Conservation (phyloP, 2,329 filamentous ascomycete genomes). For the Trichoderma aggressivum region DNA sequence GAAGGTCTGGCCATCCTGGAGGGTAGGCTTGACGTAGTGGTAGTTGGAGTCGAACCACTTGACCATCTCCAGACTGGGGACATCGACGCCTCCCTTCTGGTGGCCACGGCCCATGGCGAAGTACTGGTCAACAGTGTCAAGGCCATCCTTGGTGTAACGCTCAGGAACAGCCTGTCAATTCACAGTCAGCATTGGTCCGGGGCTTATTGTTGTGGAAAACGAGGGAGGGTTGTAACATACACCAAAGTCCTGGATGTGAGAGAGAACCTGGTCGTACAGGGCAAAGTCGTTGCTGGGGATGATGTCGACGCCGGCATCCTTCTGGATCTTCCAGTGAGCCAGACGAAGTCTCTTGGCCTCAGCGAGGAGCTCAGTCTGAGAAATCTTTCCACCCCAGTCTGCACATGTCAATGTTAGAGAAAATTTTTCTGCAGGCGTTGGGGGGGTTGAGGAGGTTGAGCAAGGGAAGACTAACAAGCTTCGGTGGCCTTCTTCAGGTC, state of each 20-base stretch:
- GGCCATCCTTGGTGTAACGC: constrained; percentile 86
- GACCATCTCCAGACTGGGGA: constrained; percentile 96
- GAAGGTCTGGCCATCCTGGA: constrained; percentile 96
- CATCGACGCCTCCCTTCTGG: constrained; percentile 91
- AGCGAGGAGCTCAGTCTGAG: constrained; percentile 80
- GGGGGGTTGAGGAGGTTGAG: constrained; percentile 23
- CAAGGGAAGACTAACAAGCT: constrained; percentile 60
- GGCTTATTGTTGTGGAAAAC: neutral
- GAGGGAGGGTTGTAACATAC: constrained; percentile 52
- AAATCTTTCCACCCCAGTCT: constrained; percentile 90
- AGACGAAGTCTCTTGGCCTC: constrained; percentile 97
- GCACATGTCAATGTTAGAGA: constrained; percentile 24
- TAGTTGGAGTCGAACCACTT: constrained; percentile 99
- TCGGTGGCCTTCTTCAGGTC: constrained; percentile 99
- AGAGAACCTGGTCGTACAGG: constrained; percentile 95
- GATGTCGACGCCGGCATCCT: constrained; percentile 94
- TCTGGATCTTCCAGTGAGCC: constrained; percentile 99
- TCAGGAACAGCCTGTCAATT: constrained; percentile 73
- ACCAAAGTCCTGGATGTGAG: constrained; percentile 97
- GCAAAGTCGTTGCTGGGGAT: constrained; percentile 99
- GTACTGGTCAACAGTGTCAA: constrained; percentile 90
- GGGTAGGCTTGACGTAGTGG: constrained; percentile 99
- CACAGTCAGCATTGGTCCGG: constrained; percentile 14
- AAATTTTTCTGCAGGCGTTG: neutral
- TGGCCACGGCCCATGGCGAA: constrained; percentile 99